Base-by-base conservation (phyloP, 2,329 filamentous ascomycete genomes). In the Volutella citrinella region DNA sequence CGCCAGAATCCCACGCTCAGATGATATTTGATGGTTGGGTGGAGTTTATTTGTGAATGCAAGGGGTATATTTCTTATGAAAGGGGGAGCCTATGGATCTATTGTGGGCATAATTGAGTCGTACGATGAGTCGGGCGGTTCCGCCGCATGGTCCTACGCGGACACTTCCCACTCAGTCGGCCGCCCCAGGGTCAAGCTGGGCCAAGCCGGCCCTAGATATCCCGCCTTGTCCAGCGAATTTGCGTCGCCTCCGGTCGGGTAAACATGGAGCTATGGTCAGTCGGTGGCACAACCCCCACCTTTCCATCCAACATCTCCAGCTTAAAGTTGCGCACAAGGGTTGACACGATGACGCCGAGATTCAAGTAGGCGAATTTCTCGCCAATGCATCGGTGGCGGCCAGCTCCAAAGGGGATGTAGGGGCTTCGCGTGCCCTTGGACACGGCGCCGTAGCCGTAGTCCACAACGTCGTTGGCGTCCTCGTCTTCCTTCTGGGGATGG, bases 361-460 rank as follows among this genome's bases (percentile, higher is more conserved):
- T 83, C 27, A 84, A 60, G 49, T 87, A 86, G 1, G 83, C 82
- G 56, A 87, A 87, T 55, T 85, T 82, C 64, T 87, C 84, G 13
- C 84, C 84, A 38, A 88, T 85, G 49, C 84, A 87, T 14, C 84
- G 68, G 57, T 88, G 83, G 27, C 84, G 68, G 1, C 83, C 84
- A 0, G 81, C 84, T 4, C 84, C 84, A 49, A 87, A 87, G 0
- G 84, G 84, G 4, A 87, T 64, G 52, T 86, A 62, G 4, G 56
- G 58, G 19, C 60, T 65, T 20, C 47, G 49, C 2, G 58, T 56
- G 15, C 56, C 61, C 43, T 57, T 60, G 24, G 51, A 52, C 4
- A 58, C 48, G 6, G 43, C 32, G 2, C 51, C 53, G 15, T 62
- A 56, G 4, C 57, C 59, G 18, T 60, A 57, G 21, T 59, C 50